Conservation (phyloP, 2,329 filamentous ascomycete species). For the Raffaelea arxii region DNA sequence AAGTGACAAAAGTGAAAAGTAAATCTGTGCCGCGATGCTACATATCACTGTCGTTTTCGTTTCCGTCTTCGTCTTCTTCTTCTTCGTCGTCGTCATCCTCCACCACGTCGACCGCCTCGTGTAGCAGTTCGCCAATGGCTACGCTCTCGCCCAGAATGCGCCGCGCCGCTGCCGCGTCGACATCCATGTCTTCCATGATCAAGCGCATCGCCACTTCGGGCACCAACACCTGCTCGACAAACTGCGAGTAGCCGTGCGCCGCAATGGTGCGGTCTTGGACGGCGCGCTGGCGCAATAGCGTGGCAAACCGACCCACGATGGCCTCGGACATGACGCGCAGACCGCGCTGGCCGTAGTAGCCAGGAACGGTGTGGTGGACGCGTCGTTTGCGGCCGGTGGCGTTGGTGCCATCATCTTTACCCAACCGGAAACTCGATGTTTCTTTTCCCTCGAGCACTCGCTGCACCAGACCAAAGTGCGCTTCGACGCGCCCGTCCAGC, state of each 20-base stretch:
- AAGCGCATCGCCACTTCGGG: slow-evolving; percentile 54
- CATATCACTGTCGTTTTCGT: slow-evolving; percentile 8
- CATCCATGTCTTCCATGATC: slow-evolving; percentile 46
- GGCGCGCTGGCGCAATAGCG: slow-evolving; percentile 50
- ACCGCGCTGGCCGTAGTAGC: slow-evolving; percentile 76
- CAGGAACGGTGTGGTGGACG: slow-evolving; percentile 56
- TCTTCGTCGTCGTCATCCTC: slow-evolving; percentile 20
- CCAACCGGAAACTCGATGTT: slow-evolving; percentile 50
- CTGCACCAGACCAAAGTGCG: slow-evolving; percentile 46
- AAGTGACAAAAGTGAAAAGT: neutral
- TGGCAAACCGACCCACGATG: slow-evolving; percentile 51
- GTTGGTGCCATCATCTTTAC: slow-evolving; percentile 44
- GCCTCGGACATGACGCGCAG: slow-evolving; percentile 62
- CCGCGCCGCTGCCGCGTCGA: slow-evolving; percentile 32
- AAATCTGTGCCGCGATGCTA: no score
- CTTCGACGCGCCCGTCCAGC: slow-evolving; percentile 48
- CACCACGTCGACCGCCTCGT: slow-evolving; percentile 53
- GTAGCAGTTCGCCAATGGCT: slow-evolving; percentile 55
- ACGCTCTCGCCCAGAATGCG: slow-evolving; percentile 57
- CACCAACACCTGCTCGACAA: slow-evolving; percentile 66
- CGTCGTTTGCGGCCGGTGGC: slow-evolving; percentile 24
- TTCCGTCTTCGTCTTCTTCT: slow-evolving; percentile 1
- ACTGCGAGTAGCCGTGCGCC: slow-evolving; percentile 55
- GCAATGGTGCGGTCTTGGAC: slow-evolving; percentile 57
- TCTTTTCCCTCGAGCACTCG: slow-evolving; percentile 46